Percentiles rank a stretch among this genome's conserved stretches.
Conservation (phyloP, 306 rosid genomes). For the Heteromeles arbutifolia region DNA sequence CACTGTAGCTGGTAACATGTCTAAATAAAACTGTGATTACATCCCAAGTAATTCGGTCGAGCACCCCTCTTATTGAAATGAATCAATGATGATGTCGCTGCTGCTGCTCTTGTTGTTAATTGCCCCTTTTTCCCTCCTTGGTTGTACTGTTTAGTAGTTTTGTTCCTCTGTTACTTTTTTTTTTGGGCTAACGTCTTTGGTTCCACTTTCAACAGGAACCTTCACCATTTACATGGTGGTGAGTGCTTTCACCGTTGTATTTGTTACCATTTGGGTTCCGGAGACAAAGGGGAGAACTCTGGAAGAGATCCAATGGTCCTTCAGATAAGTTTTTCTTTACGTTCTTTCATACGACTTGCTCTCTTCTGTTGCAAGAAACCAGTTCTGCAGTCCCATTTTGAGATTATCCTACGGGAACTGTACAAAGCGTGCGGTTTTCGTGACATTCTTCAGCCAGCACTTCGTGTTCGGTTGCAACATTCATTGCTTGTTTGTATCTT, state of each 20-base stretch:
- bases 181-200: not conserved
- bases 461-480: not conserved
- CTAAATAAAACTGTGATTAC: not conserved
- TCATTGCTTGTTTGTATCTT: not conserved
- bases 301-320: conserved; percentile 84
- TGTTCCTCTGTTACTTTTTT: not conserved
- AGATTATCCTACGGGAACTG: not conserved
- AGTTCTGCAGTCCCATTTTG: conserved; percentile 16
- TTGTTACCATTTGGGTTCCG: conserved; percentile 77
- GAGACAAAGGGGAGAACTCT: conserved; percentile 91
- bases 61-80: not conserved
- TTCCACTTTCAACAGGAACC: conserved; percentile 58
- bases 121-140: not conserved
- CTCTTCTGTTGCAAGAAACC: not conserved
- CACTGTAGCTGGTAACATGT: not conserved
- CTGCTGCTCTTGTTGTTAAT: too few relatives aligned
- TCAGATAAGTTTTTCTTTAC: conserved; percentile 54
- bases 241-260: conserved; percentile 51
- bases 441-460: conserved; percentile 11
- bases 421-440: not conserved
- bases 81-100: not conserved
- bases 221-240: conserved; percentile 66
- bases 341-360: not conserved
- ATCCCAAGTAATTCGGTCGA: not conserved
- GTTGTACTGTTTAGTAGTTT: not conserved